phyloP scores from a whole-genome alignment of 75 land plant species.

The Cryptomeria japonica region DNA sequence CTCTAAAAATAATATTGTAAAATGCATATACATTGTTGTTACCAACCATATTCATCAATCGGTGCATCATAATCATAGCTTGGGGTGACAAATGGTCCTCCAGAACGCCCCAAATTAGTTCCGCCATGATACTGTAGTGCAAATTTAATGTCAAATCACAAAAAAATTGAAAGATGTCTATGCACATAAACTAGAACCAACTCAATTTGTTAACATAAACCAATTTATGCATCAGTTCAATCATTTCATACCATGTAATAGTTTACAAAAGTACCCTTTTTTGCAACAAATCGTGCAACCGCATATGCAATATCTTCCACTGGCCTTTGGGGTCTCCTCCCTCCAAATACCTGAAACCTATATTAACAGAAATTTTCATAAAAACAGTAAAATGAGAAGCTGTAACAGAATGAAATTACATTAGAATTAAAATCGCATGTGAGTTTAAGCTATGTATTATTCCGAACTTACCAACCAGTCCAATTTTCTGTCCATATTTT shows the following conservation, averaged over 20 bases:
- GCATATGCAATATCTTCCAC: conserved; percentile 33
- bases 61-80: conserved; percentile 59
- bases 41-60: conserved; percentile 24
- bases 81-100: conserved; percentile 48
- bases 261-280: conserved; percentile 17
- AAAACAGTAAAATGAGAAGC: neutral
- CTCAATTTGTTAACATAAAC: neutral
- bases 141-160: neutral
- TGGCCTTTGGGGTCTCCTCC: conserved; percentile 19
- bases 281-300: conserved; percentile 22
- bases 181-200: neutral
- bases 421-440: neutral
- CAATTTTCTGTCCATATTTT: conserved; percentile 34
- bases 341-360: conserved; percentile 19
- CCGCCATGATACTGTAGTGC: conserved; percentile 36
- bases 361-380: neutral
- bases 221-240: neutral
- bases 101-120: conserved; percentile 53
- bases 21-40: neutral
- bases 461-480: conserved; percentile 19
- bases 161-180: neutral
- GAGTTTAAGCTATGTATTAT: neutral
- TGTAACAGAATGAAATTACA: neutral
- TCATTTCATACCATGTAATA: conserved; percentile 23
- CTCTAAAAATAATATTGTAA: neutral